These are phyloP conservation scores for Suillus discolor DNA, from an alignment of 768 basidiomycete species.

Conservation along the genomic window DNA sequence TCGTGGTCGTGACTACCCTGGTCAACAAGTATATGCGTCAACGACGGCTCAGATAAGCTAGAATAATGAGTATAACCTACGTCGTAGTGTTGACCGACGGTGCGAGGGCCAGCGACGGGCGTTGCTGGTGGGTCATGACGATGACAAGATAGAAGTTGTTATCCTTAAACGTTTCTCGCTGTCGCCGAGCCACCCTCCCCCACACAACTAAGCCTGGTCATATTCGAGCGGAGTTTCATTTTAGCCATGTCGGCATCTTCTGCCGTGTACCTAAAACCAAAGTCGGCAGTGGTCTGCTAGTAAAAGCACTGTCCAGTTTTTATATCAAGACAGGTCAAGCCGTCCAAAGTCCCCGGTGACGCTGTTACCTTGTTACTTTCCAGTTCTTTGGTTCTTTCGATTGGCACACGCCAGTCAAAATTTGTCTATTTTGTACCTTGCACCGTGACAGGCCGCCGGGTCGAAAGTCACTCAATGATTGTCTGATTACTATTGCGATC, in stretches of 20 bases:
- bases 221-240: slow-evolving; percentile 28
- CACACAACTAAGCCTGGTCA: slow-evolving; percentile 30
- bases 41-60: slow-evolving; percentile 9
- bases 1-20: slow-evolving; percentile 90
- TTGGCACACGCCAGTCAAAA: background rate
- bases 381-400: background rate
- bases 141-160: slow-evolving; percentile 28
- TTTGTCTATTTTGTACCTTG: background rate
- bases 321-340: background rate
- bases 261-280: slow-evolving; percentile 17
- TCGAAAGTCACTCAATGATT: background rate
- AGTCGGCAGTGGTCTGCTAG: background rate
- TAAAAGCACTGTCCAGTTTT: background rate
- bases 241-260: slow-evolving; percentile 21
- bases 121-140: slow-evolving; percentile 63
- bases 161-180: slow-evolving; percentile 22
- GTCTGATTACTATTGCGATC: no score
- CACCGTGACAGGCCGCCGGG: background rate
- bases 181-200: slow-evolving; percentile 33
- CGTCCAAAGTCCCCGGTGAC: background rate
- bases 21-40: slow-evolving; percentile 26
- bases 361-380: slow-evolving; percentile 8
- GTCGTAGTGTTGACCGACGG: slow-evolving; percentile 86
- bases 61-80: slow-evolving; percentile 44
- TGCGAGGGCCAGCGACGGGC: slow-evolving; percentile 71